Base-by-base conservation (phyloP, 2,329 filamentous ascomycete genomes). In the Aspergillus quadrilineatus region DNA sequence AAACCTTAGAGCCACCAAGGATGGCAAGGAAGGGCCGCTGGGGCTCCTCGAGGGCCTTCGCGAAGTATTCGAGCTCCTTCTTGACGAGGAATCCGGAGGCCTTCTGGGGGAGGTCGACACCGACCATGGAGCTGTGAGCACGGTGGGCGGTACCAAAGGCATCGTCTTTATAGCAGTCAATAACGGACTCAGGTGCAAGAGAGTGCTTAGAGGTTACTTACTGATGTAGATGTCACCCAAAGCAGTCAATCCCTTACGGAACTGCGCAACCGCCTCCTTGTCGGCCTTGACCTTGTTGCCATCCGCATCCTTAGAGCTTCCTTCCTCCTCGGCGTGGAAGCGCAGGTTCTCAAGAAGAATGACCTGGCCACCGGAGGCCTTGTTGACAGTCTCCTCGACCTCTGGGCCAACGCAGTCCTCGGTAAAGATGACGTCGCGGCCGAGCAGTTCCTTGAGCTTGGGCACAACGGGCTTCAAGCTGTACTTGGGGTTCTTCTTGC, bases 61-160 rank as follows among this genome's bases (percentile, higher is more conserved):
- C 94, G 74, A 99, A 99, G 87, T 99, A 99, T 75, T 99, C 94
- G 62, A 99, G 89, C 80, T 99, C 94, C 84, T 97, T 99, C 89
- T 99, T 99, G 84, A 99, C 92, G 71, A 99, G 87, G 87, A 97
- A 99, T 62, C 94, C 94, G 56, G 93, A 90, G 8, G 94, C 94
- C 83, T 96, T 97, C 77, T 97, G 91, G 67, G 93, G 92, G 48
- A 99, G 88, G 65, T 97, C 87, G 63, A 97, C 85, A 71, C 94
- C 94, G 69, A 99, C 94, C 94, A 99, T 99, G 77, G 93, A 97
- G 77, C 92, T 97, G 86, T 99, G 94, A 48, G 90, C 94, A 76
- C 94, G 91, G 83, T 99, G 94, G 60, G 94, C 94, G 60, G 94
- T 99, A 77, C 94, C 94, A 75, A 99, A 99, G 61, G 95, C 94